Conservation (phyloP, 2,329 filamentous ascomycete genomes). For the Rosellinia necatrix region DNA sequence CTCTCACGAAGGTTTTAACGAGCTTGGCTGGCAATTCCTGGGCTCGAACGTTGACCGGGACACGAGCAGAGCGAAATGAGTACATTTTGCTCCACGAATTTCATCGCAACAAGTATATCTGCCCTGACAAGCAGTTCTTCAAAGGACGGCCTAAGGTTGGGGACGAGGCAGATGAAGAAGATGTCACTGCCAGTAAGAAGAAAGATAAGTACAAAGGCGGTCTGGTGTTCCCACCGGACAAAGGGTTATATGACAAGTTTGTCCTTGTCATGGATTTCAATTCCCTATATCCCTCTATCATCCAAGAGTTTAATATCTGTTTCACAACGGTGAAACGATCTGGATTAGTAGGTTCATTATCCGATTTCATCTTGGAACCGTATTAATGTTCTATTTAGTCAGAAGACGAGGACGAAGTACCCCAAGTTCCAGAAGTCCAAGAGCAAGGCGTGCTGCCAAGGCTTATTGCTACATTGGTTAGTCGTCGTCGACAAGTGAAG, state of each 20-base stretch:
- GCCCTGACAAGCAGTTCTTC: conserved; percentile 88
- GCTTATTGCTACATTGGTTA: conserved; percentile 90
- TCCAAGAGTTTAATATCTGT: conserved; percentile 99
- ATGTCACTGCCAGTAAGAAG: conserved; percentile 79
- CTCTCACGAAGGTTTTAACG: conserved; percentile 91
- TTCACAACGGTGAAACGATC: conserved; percentile 93
- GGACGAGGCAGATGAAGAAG: conserved; percentile 72
- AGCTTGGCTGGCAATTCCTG: conserved; percentile 98
- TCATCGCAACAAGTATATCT: conserved; percentile 95
- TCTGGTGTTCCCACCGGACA: conserved; percentile 97
- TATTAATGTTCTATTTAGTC: conserved; percentile 52
- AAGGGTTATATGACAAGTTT: conserved; percentile 96
- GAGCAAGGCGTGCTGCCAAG: conserved; percentile 84
- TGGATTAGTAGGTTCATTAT: conserved; percentile 60
- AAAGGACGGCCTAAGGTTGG: conserved; percentile 74
- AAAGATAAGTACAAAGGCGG: conserved; percentile 99
- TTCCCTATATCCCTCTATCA: conserved; percentile 96
- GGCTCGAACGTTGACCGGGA: conserved; percentile 94
- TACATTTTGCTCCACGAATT: conserved; percentile 99
- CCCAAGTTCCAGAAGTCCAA: conserved; percentile 79
- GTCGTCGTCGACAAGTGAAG: conserved; percentile 88
- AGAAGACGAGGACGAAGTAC: conserved; percentile 85
- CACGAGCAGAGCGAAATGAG: conserved; percentile 95
- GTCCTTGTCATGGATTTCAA: conserved; percentile 99
- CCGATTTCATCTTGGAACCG: not conserved